Conservation (phyloP, 495 filamentous ascomycete species). For the Hypoxylon lienhwacheense region DNA sequence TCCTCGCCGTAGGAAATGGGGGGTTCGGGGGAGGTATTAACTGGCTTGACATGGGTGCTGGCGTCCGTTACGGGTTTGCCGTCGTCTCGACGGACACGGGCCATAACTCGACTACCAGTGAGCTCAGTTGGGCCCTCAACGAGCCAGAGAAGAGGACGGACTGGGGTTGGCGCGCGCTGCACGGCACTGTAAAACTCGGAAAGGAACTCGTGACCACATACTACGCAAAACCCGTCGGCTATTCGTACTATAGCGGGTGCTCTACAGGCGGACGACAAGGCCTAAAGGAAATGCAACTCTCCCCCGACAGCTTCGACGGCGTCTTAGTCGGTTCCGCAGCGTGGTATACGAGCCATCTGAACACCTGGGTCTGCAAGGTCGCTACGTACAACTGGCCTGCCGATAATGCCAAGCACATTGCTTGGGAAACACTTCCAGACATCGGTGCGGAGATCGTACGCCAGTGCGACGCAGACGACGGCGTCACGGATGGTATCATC, state of each 20-base stretch:
- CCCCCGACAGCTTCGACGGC: slow-evolving; percentile 65
- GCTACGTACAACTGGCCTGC: slow-evolving; percentile 46
- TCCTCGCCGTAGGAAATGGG: slow-evolving; percentile 54
- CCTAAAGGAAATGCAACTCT: slow-evolving; percentile 55
- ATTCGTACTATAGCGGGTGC: slow-evolving; percentile 60
- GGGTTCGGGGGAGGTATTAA: slow-evolving; percentile 58
- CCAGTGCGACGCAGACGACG: slow-evolving; percentile 69
- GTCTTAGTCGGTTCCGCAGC: slow-evolving; percentile 64
- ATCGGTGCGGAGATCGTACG: slow-evolving; percentile 61
- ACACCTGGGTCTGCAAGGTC: slow-evolving; percentile 50
- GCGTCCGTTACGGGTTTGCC: slow-evolving; percentile 53
- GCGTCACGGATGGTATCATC: slow-evolving; percentile 65
- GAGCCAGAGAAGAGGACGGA: slow-evolving; percentile 43
- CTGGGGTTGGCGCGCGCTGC: slow-evolving; percentile 56
- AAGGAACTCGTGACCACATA: slow-evolving; percentile 44
- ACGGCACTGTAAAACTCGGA: slow-evolving; percentile 47
- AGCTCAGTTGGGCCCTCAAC: slow-evolving; percentile 52
- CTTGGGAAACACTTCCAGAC: slow-evolving; percentile 50
- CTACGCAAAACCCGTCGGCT: slow-evolving; percentile 44
- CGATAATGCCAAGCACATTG: slow-evolving; percentile 54
- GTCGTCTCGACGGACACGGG: slow-evolving; percentile 59
- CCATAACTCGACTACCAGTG: slow-evolving; percentile 46
- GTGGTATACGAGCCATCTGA: slow-evolving; percentile 55
- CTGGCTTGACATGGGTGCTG: slow-evolving; percentile 55
- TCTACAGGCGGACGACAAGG: slow-evolving; percentile 64